Evolutionary conservation across 768 basidiomycete species (phyloP).

Genomic region (Auriscalpium microsporum): DNA sequence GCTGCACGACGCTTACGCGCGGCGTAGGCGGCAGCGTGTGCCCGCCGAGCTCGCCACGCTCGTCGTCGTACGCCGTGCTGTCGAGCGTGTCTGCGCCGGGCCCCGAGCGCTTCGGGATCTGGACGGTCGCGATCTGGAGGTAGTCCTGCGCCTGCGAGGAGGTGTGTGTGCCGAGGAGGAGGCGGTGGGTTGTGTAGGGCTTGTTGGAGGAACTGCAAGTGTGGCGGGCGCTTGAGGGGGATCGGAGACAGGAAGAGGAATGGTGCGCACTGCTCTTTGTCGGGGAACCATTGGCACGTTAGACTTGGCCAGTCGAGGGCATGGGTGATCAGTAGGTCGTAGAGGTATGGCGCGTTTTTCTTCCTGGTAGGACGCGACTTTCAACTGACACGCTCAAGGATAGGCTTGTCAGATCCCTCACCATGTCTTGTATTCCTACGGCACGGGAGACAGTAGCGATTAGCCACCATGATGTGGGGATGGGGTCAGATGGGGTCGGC

Average conservation of each 20-base stretch:
- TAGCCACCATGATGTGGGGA: neutral
- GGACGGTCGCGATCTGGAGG: conserved; percentile 90
- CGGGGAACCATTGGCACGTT: conserved; percentile 99
- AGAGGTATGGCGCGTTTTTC: conserved; percentile 96
- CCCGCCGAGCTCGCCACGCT: conserved; percentile 90
- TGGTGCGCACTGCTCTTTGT: conserved; percentile 75
- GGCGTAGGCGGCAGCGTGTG: conserved; percentile 80
- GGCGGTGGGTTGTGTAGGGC: conserved; percentile 89
- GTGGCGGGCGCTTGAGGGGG: neutral
- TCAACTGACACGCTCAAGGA: neutral
- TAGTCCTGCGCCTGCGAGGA: conserved; percentile 92
- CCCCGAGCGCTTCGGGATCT: conserved; percentile 81
- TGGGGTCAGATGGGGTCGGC: conserved; percentile 10
- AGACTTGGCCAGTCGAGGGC: conserved; percentile 97
- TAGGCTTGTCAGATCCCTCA: conserved; percentile 19
- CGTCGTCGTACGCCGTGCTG: conserved; percentile 78
- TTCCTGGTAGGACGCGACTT: conserved; percentile 45
- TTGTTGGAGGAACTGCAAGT: conserved; percentile 69
- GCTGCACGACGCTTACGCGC: conserved; percentile 83
- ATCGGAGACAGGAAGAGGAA: neutral
- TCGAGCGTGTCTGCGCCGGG: conserved; percentile 70
- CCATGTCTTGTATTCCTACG: conserved; percentile 83
- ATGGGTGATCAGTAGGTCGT: conserved; percentile 95
- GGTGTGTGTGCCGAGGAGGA: conserved; percentile 96
- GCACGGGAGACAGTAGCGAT: neutral